phyloP scores from a whole-genome alignment of 768 basidiomycete genomes.

The Pulveroboletus sp. region DNA sequence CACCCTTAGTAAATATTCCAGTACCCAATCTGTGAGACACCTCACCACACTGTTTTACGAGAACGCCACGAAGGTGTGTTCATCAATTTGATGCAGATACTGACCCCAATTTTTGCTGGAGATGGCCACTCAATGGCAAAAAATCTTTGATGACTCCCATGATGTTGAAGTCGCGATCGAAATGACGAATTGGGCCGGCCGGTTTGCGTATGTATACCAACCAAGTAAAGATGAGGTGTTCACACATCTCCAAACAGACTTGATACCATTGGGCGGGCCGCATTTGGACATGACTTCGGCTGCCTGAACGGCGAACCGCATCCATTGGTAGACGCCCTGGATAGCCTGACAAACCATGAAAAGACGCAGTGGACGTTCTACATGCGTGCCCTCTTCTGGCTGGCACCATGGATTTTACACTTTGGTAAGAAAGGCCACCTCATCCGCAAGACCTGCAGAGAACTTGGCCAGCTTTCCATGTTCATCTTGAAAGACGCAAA shows the following conservation, averaged over 20 bases:
- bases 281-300: conserved; percentile 60
- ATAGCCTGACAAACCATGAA: conserved; percentile 60
- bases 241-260: conserved; percentile 34
- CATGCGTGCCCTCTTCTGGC: conserved; percentile 62
- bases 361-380: conserved; percentile 58
- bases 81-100: background rate
- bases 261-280: conserved; percentile 59
- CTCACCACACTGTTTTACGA: conserved; percentile 53
- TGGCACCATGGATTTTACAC: conserved; percentile 52
- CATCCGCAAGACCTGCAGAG: conserved; percentile 52
- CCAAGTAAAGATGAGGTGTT: background rate
- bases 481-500: conserved; percentile 57
- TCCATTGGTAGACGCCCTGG: conserved; percentile 49
- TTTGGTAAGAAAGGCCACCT: conserved; percentile 58
- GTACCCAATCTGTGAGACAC: conserved; percentile 52
- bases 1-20: conserved; percentile 16
- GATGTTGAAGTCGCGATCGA: conserved; percentile 47
- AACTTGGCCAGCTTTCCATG: conserved; percentile 50
- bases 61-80: conserved; percentile 42
- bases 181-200: conserved; percentile 55
- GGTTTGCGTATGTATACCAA: conserved; percentile 51
- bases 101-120: conserved; percentile 13
- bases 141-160: conserved; percentile 40
- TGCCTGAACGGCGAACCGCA: conserved; percentile 51
- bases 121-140: conserved; percentile 51